Base-by-base conservation (phyloP, 306 rosid species). In the Styphnolobium japonicum region DNA sequence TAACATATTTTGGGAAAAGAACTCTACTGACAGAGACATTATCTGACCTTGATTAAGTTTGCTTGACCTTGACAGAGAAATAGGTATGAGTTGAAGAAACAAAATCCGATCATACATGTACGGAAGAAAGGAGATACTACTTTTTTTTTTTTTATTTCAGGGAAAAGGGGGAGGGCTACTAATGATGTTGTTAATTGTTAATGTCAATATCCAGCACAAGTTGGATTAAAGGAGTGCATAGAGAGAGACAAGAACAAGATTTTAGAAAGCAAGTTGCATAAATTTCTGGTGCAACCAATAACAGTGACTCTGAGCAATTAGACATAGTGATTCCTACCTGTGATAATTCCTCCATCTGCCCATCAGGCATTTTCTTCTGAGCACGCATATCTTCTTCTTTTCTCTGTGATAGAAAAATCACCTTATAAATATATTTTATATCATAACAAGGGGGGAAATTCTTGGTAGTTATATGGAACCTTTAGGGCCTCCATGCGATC, bases 311-410 rank as follows among this genome's bases (percentile, higher is more conserved):
- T 16, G 37, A 39, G 61, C 76, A 60, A 78, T 67, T 69, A 46
- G 67, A 48, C 27, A 66, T 31, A 37, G 67, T 34, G 39, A 21
- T 58, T 64, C 77, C 71, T 63, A 89, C 98, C 97, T 92, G 98
- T 55, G 98, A 95, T 64, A 95, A 81, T 86, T 95, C 96, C 86
- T 95, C 98, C 90, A 82, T 92, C 85, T 93, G 78, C 9, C 92
- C 98, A 85, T 95, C 90, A 45, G 97, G 90, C 86, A 90, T 90
- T 83, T 88, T 87, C 92, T 91, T 86, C 82, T 91, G 97, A 29
- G 98, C 96, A 57, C 88, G 97, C 97, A 95, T 91, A 63, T 87
- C 96, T 81, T 91, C 97, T 83, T 95, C 98, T 78, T 95, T 92
- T 83, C 87, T 93, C 98, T 95, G 76, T 51, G 65, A 83, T 31